phyloP scores from a whole-genome alignment of 495 filamentous ascomycete species.

The Thozetella sp. region DNA sequence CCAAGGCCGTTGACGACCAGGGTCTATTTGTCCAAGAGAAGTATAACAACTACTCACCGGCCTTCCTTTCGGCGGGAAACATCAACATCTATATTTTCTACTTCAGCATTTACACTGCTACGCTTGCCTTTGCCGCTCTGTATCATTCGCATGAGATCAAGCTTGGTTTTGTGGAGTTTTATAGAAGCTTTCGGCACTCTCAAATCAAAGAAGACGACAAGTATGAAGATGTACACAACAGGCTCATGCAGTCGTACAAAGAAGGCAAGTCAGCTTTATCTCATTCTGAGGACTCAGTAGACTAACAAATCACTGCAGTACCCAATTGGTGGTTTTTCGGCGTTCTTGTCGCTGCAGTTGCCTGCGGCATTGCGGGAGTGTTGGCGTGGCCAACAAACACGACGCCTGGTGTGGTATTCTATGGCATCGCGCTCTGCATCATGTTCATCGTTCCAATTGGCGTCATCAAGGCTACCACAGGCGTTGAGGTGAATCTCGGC shows the following conservation, averaged over 20 bases:
- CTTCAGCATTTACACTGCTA: conserved; percentile 37
- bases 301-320: conserved; percentile 9
- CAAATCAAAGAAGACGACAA: conserved; percentile 19
- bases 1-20: conserved; percentile 23
- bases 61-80: conserved; percentile 31
- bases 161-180: conserved; percentile 32
- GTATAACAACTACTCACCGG: conserved; percentile 36
- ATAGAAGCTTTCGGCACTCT: conserved; percentile 24
- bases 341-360: conserved; percentile 26
- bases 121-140: conserved; percentile 26
- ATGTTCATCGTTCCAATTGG: conserved; percentile 37
- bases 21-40: conserved; percentile 30
- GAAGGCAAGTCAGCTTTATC: conserved; percentile 16
- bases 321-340: conserved; percentile 36
- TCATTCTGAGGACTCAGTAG: neutral
- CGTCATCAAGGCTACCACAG: conserved; percentile 38
- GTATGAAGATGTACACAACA: conserved; percentile 34
- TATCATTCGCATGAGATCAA: conserved; percentile 36
- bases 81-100: conserved; percentile 31
- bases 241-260: conserved; percentile 31
- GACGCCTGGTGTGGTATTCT: conserved; percentile 33
- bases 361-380: conserved; percentile 27
- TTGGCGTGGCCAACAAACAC: conserved; percentile 34
- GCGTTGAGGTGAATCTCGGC: conserved; percentile 33
- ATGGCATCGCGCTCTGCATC: conserved; percentile 32